Evolutionary conservation across 2,329 filamentous ascomycete genomes (phyloP).

Genomic region (Grosmannia serpens): DNA sequence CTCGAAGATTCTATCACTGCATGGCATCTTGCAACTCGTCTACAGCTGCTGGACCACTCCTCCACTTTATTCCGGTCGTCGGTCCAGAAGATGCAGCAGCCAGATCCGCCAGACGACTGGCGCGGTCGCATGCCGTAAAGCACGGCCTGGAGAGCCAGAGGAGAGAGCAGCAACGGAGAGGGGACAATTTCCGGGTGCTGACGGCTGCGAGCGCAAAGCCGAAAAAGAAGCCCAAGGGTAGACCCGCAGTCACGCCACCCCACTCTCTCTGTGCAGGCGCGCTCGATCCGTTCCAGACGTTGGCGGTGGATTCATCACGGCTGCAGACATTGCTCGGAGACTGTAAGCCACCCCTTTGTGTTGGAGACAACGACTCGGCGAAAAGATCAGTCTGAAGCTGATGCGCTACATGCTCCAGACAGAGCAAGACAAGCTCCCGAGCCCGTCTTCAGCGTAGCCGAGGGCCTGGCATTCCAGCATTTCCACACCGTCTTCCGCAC

Average conservation of each 20-base stretch:
- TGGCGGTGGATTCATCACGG: background rate
- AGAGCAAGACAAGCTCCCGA: background rate
- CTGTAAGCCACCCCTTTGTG: background rate
- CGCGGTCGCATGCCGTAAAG: no score
- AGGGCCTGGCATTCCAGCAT: background rate
- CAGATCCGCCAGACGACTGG: no score
- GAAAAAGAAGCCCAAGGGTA: no score
- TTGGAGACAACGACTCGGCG: background rate
- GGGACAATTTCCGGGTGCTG: no score
- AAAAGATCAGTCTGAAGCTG: no score
- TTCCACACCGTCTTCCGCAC: background rate
- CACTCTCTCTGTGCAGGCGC: background rate
- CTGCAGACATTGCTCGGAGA: background rate
- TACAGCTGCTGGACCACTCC: no score
- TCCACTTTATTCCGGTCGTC: background rate
- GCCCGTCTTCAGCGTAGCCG: background rate
- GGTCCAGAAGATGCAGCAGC: no score
- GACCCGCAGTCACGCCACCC: background rate
- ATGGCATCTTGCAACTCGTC: no score
- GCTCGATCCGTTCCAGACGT: background rate
- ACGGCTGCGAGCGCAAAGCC: no score
- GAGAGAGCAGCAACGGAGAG: no score
- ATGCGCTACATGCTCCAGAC: background rate
- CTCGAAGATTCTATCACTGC: no score
- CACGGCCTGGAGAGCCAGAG: no score